Conservation (phyloP, 495 filamentous ascomycete genomes). For the Schizothecium vesticola region DNA sequence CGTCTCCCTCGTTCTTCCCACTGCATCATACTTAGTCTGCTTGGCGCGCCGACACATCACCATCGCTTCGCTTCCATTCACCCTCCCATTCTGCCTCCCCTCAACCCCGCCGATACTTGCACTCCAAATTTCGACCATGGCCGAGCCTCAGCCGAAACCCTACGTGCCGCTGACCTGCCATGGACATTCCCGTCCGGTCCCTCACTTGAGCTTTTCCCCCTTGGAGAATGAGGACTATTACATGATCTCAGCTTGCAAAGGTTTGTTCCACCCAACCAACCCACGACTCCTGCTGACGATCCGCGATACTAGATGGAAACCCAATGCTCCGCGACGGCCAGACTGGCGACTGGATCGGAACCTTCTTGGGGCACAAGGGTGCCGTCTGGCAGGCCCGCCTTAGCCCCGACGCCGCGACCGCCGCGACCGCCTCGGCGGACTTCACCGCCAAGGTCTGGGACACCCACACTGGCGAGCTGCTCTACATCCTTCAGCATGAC, state of each 20-base stretch:
- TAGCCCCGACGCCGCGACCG: slow-evolving; percentile 78
- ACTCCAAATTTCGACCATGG: slow-evolving; percentile 31
- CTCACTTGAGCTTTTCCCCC: slow-evolving; percentile 89
- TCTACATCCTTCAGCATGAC: slow-evolving; percentile 80
- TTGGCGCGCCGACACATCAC: not conserved
- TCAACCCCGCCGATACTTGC: not conserved
- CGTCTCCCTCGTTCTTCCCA: not conserved
- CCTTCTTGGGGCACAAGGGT: slow-evolving; percentile 96
- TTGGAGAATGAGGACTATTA: slow-evolving; percentile 81
- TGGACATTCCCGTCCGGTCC: slow-evolving; percentile 92
- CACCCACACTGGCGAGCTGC: slow-evolving; percentile 84
- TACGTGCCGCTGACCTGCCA: slow-evolving; percentile 91
- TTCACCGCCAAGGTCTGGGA: slow-evolving; percentile 98
- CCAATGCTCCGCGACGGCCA: slow-evolving; percentile 97
- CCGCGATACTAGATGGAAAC: slow-evolving; percentile 66
- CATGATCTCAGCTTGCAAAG: slow-evolving; percentile 97
- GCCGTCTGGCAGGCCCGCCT: slow-evolving; percentile 93
- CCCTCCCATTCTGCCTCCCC: not conserved
- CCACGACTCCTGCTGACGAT: not conserved
- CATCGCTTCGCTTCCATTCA: not conserved
- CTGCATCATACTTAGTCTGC: not conserved
- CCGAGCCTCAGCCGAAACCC: slow-evolving; percentile 44
- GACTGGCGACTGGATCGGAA: slow-evolving; percentile 98
- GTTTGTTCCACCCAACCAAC: slow-evolving; percentile 37
- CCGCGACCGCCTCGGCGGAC: slow-evolving; percentile 90